phyloP scores from a whole-genome alignment of 352 stramenopile genomes.

The Pilasporangium apinafurcum region DNA sequence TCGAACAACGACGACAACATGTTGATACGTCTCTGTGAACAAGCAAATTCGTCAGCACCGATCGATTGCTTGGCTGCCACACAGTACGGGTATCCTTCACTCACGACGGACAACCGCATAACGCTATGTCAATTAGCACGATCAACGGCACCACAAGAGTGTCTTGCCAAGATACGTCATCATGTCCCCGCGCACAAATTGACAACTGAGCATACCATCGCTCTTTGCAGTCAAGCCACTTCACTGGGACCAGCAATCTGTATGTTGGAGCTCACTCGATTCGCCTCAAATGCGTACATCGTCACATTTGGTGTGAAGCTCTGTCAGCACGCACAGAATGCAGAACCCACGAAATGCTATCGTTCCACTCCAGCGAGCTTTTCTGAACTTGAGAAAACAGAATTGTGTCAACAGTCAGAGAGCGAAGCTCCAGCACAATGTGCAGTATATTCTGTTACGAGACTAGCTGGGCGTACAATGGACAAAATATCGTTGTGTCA shows the following conservation, averaged over 20 bases:
- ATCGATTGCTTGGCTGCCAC: conserved; percentile 23
- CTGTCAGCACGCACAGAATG: conserved; percentile 16
- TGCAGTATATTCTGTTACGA: conserved; percentile 11
- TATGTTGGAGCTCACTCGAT: conserved; percentile 1
- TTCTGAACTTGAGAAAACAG: conserved; percentile 22
- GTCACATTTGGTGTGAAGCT: conserved; percentile 6
- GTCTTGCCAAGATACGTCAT: conserved; percentile 16
- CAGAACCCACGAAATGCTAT: conserved; percentile 31
- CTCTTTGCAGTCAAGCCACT: conserved; percentile 13
- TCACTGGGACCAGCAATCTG: conserved; percentile 9
- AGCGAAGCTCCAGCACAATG: conserved; percentile 28
- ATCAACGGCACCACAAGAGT: conserved; percentile 15
- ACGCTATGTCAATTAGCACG: conserved; percentile 16
- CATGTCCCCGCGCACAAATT: conserved; percentile 19
- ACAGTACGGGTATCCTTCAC: conserved; percentile 13
- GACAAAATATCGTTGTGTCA: conserved; percentile 24
- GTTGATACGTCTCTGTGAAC: conserved; percentile 20
- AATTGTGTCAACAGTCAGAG: conserved; percentile 27
- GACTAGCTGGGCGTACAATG: conserved; percentile 6
- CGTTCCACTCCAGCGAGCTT: conserved; percentile 19
- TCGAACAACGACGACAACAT: not conserved
- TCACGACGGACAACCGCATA: conserved; percentile 14
- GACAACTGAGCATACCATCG: conserved; percentile 11
- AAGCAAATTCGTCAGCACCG: conserved; percentile 17
- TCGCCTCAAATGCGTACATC: not conserved